Evolutionary conservation across 768 basidiomycete species (phyloP).

Genomic region (Lentinula boryana): DNA sequence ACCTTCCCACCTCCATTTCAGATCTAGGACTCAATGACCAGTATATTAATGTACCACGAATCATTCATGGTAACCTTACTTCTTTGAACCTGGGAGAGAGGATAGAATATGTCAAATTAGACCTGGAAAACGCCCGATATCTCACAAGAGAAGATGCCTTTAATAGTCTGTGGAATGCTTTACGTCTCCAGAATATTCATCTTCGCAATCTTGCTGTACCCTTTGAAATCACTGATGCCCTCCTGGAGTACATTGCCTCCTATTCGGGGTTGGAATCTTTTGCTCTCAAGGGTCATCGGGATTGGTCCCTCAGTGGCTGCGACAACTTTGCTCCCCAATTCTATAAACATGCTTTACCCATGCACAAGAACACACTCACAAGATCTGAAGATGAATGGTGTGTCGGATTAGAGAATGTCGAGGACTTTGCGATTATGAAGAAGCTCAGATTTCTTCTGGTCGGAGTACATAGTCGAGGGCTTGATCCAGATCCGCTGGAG

Average conservation of each 20-base stretch:
- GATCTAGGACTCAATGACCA: background rate
- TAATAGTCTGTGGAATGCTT: background rate
- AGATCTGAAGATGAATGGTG: background rate
- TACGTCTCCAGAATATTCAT: background rate
- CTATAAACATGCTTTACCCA: background rate
- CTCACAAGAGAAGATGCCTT: background rate
- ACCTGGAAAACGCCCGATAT: background rate
- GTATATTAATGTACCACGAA: background rate
- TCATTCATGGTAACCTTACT: background rate
- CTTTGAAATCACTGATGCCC: background rate
- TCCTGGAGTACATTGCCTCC: background rate
- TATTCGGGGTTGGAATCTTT: background rate
- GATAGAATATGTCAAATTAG: background rate
- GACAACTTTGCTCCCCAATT: background rate
- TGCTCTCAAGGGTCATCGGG: background rate
- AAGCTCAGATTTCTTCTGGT: background rate
- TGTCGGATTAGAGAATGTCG: background rate
- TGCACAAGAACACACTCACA: background rate
- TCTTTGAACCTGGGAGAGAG: background rate
- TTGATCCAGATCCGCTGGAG: background rate
- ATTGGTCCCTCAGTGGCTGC: background rate
- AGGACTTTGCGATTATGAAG: background rate
- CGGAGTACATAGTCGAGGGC: background rate
- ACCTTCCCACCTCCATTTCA: background rate
- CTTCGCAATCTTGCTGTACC: background rate